These are phyloP conservation scores for Xanthoceras sorbifolium DNA, from an alignment of 345 rosid genomes.

Conservation along the genomic window DNA sequence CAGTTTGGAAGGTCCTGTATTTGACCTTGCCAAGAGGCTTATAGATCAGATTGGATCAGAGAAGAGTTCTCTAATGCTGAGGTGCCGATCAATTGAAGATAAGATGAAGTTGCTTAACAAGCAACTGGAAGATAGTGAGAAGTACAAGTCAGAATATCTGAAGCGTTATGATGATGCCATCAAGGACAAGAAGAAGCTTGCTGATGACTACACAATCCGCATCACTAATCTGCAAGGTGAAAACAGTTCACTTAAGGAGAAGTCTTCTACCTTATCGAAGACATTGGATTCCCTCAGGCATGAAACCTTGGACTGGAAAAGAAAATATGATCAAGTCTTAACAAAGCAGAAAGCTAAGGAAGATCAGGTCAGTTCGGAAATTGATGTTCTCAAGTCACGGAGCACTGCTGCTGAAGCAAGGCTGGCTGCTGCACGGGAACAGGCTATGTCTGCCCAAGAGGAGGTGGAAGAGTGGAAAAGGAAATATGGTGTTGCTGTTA, in stretches of 20 bases:
- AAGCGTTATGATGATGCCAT: conserved; percentile 94
- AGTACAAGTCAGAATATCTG: conserved; percentile 75
- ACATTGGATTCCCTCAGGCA: conserved; percentile 72
- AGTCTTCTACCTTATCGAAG: conserved; percentile 71
- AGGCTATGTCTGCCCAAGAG: conserved; percentile 81
- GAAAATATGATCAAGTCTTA: conserved; percentile 67
- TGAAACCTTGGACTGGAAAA: conserved; percentile 74
- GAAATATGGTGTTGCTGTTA: conserved; percentile 79
- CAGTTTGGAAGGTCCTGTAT: conserved; percentile 94
- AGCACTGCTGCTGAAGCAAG: conserved; percentile 95
- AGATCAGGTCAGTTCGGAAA: conserved; percentile 72
- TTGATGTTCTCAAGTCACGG: conserved; percentile 74
- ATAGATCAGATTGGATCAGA: conserved; percentile 80
- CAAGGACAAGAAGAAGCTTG: conserved; percentile 85
- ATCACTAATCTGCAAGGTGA: conserved; percentile 77
- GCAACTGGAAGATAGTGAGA: conserved; percentile 91
- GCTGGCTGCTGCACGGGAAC: conserved; percentile 93
- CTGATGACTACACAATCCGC: conserved; percentile 74
- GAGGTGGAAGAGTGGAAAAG: conserved; percentile 95
- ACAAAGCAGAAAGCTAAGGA: conserved; percentile 77
- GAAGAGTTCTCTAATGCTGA: conserved; percentile 74
- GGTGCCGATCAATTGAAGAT: conserved; percentile 85
- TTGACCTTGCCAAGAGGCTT: conserved; percentile 76
- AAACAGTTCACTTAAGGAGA: conserved; percentile 76
- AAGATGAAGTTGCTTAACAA: conserved; percentile 67